Conservation (phyloP, 495 filamentous ascomycete species). For the Penicillium cinerascens region DNA sequence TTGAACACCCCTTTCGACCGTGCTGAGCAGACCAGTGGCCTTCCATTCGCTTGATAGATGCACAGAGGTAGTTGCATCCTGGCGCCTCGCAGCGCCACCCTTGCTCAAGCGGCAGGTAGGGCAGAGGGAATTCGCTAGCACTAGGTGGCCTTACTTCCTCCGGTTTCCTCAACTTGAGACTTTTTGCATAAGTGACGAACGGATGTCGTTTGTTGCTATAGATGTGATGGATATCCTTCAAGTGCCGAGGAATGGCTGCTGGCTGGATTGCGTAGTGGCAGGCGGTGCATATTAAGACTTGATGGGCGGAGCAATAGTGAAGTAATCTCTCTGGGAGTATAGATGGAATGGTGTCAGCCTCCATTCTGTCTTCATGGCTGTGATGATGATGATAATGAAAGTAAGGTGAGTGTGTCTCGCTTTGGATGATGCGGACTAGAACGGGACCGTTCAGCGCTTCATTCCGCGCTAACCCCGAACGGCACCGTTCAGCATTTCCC, state of each 20-base stretch:
- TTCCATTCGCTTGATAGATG: conserved; percentile 30
- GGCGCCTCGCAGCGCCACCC: conserved; percentile 23
- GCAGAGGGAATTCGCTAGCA: conserved; percentile 27
- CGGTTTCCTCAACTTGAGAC: conserved; percentile 18
- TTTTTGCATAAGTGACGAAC: conserved; percentile 20
- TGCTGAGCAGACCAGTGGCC: conserved; percentile 24
- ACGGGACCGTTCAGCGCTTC: not conserved
- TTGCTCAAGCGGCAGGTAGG: conserved; percentile 22
- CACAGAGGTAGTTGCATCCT: conserved; percentile 27
- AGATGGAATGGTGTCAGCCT: not conserved
- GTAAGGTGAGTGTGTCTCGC: too few species aligned
- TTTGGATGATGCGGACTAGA: not conserved
- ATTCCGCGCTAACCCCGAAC: not conserved
- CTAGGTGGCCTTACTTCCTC: conserved; percentile 16
- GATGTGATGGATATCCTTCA: conserved; percentile 39
- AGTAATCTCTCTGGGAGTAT: conserved; percentile 12
- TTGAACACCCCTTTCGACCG: conserved; percentile 6
- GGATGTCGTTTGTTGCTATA: conserved; percentile 18
- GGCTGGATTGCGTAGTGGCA: conserved; percentile 38
- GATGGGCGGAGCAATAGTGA: conserved; percentile 17
- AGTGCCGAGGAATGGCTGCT: conserved; percentile 28
- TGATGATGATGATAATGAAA: too few species aligned
- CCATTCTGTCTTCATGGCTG: too few species aligned
- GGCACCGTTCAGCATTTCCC: not conserved
- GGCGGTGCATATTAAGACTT: conserved; percentile 26